These are phyloP conservation scores for Podospora didyma DNA, from an alignment of 495 filamentous ascomycete species.

Conservation along the genomic window DNA sequence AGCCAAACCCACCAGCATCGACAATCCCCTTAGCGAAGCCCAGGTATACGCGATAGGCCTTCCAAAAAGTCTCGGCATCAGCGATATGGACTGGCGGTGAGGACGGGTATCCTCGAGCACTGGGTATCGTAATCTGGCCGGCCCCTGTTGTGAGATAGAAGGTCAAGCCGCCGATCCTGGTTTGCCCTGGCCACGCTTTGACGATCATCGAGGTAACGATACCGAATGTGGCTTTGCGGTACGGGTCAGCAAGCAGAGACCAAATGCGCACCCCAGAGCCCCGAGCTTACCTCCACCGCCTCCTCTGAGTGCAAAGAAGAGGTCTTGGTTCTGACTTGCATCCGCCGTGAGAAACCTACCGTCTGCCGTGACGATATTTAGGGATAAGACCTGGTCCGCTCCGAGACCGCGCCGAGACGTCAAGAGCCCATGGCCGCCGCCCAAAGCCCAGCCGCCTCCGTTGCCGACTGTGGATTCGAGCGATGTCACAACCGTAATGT, in stretches of 20 bases:
- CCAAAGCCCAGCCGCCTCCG: conserved; percentile 30
- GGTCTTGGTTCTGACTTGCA: conserved; percentile 43
- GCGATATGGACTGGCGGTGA: too few relatives aligned
- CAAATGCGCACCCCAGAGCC: too few relatives aligned
- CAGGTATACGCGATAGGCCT: conserved; percentile 39
- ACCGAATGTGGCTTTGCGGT: conserved; percentile 54
- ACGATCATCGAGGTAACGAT: conserved; percentile 46
- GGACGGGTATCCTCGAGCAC: too few relatives aligned
- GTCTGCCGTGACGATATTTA: conserved; percentile 51
- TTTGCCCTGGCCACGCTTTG: too few relatives aligned
- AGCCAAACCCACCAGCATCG: conserved; percentile 40
- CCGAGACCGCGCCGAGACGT: conserved; percentile 49
- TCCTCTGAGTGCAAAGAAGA: conserved; percentile 53
- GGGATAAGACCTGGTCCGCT: conserved; percentile 46
- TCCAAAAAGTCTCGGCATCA: conserved; percentile 44
- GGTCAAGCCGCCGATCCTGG: too few relatives aligned
- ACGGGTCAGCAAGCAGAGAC: too few relatives aligned
- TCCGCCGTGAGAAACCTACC: conserved; percentile 48
- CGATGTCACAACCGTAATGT: conserved; percentile 39
- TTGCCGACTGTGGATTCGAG: conserved; percentile 35
- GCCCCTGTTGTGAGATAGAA: too few relatives aligned
- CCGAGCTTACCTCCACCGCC: conserved; percentile 39
- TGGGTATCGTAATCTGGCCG: too few relatives aligned
- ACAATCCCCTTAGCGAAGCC: conserved; percentile 26
- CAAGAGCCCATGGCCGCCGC: conserved; percentile 51